Conservation (phyloP, 306 rosid species). For the Trifolium dubium region DNA sequence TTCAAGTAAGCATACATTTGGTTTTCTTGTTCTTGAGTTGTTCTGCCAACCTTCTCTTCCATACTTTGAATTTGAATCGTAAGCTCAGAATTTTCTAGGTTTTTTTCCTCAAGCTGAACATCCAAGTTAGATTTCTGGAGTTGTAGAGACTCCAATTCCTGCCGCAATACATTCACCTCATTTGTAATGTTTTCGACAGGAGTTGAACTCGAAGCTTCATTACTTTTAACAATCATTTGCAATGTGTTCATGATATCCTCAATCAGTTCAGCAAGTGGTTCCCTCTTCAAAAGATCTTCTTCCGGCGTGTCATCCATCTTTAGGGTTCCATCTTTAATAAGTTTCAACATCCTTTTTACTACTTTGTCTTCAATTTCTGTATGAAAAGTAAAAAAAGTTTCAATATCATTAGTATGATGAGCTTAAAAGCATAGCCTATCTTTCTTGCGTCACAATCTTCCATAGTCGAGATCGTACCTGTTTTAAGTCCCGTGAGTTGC, state of each 20-base stretch:
- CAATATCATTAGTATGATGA: conserved; percentile 37
- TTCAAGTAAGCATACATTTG: conserved; percentile 40
- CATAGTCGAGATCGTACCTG: too few species aligned
- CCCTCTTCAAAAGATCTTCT: conserved; percentile 60
- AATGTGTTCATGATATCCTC: conserved; percentile 51
- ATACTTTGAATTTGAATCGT: conserved; percentile 60
- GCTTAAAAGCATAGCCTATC: conserved; percentile 24
- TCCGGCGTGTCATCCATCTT: conserved; percentile 55
- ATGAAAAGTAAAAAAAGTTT: conserved; percentile 40
- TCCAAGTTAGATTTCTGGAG: conserved; percentile 61
- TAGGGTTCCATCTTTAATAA: conserved; percentile 60
- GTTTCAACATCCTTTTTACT: conserved; percentile 63
- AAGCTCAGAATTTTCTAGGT: conserved; percentile 52
- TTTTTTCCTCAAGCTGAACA: conserved; percentile 56
- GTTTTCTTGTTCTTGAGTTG: conserved; percentile 51
- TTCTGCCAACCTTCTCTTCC: conserved; percentile 63
- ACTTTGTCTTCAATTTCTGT: conserved; percentile 77
- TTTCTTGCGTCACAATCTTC: not conserved
- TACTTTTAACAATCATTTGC: conserved; percentile 49
- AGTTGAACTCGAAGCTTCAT: conserved; percentile 53
- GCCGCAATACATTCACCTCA: conserved; percentile 62
- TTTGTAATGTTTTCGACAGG: conserved; percentile 57
- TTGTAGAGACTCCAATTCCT: conserved; percentile 60
- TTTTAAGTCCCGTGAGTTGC: conserved; percentile 48
- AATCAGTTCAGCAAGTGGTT: conserved; percentile 61